Percentiles rank a stretch among this genome's conserved stretches.
Evolutionary conservation across 176 grass and related monocot species (phyloP).

Genomic region (Ensete glaucum): DNA sequence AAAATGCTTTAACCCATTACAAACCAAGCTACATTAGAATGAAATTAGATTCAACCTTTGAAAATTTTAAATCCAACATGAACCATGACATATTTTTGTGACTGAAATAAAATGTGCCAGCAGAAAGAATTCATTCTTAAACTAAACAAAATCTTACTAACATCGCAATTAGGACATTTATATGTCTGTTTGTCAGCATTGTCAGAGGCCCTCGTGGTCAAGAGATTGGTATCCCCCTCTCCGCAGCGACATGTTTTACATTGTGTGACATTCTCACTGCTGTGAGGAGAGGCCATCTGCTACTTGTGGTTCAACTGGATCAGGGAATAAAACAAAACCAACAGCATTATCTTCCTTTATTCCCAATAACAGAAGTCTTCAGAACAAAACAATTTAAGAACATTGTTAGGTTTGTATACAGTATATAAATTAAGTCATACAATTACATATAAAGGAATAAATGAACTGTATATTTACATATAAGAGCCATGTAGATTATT

Average conservation of each 20-base stretch:
- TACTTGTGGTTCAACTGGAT: conserved; percentile 6
- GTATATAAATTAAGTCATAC: not conserved
- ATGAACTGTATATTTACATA: not conserved
- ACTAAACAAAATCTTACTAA: conserved; percentile 28
- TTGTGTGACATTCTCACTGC: conserved; percentile 47
- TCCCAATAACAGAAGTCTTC: not conserved
- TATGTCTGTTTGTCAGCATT: conserved; percentile 41
- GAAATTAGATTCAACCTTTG: not conserved
- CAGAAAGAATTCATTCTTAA: not conserved
- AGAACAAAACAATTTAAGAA: too few relatives aligned
- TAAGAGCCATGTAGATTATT: too few relatives aligned
- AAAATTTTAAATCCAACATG: conserved; percentile 8
- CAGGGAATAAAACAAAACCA: not conserved
- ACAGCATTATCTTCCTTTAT: not conserved
- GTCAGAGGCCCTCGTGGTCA: conserved; percentile 49
- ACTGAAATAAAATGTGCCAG: not conserved
- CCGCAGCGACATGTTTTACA: conserved; percentile 63
- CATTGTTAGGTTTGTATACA: too few relatives aligned
- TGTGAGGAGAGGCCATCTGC: conserved; percentile 61
- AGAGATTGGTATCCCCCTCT: conserved; percentile 60
- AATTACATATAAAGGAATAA: not conserved
- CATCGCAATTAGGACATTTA: conserved; percentile 65
- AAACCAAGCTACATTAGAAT: not conserved
- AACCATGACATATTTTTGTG: not conserved
- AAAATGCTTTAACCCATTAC: not conserved